Evolutionary conservation across 345 rosid species (phyloP).

Genomic region (Schrenkiella parvula): DNA sequence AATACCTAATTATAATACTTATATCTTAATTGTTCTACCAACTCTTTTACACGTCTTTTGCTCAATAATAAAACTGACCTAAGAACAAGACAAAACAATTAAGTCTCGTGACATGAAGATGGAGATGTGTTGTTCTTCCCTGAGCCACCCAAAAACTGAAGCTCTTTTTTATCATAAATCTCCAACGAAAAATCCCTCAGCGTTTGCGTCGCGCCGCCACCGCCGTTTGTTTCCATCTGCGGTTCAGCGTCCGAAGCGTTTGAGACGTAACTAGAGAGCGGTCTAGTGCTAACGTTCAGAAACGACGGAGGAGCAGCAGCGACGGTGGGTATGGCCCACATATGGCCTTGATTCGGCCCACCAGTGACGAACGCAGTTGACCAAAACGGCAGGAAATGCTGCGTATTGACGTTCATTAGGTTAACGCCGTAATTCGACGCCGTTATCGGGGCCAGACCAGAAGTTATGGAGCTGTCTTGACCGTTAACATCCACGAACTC

Average conservation of each 20-base stretch:
- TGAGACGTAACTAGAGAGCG: conserved; percentile 43
- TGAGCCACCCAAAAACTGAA: conserved; percentile 52
- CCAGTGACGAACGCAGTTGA: conserved; percentile 20
- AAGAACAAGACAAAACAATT: background rate
- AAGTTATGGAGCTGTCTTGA: conserved; percentile 40
- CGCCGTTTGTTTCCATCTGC: background rate
- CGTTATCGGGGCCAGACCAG: conserved; percentile 58
- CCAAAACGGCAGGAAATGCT: conserved; percentile 55
- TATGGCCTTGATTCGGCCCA: conserved; percentile 42
- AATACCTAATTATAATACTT: background rate
- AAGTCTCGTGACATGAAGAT: conserved; percentile 29
- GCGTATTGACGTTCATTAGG: conserved; percentile 17
- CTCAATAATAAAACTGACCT: conserved; percentile 3
- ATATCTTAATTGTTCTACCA: background rate
- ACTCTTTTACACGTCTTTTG: background rate
- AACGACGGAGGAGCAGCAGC: conserved; percentile 33
- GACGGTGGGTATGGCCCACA: conserved; percentile 54
- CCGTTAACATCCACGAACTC: conserved; percentile 45
- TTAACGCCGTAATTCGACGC: conserved; percentile 17
- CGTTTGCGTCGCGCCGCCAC: conserved; percentile 8
- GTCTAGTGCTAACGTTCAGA: conserved; percentile 36
- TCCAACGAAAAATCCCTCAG: conserved; percentile 62
- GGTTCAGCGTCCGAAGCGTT: background rate
- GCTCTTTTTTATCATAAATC: conserved; percentile 63
- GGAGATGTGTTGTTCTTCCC: conserved; percentile 25